Evolutionary conservation across 2,329 filamentous ascomycete genomes (phyloP), one percentile per base, ranked within the genome.

Genomic region (Neofusicoccum umdonicola): DNA sequence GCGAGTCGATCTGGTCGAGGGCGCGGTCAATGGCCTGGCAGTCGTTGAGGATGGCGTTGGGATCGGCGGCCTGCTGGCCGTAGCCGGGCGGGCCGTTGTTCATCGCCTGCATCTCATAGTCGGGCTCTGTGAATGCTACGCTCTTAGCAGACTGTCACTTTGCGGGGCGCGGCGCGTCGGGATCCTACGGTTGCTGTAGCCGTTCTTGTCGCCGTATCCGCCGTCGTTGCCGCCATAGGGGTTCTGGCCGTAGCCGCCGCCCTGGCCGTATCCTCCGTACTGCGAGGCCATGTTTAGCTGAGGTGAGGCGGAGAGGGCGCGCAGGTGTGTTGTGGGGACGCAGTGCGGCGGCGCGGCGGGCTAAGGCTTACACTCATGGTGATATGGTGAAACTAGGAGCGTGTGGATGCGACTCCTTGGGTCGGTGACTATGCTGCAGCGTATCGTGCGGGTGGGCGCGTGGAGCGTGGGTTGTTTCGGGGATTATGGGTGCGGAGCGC

Each of bases 31-130:
- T 90, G 51, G 91, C 88, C 66, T 87, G 86, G 80, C 92, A 95
- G 76, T 95, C 90, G 80, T 96, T 92, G 66, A 97, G 85, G 69
- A 96, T 90, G 64, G 86, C 86, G 74, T 92, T 93, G 48, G 90
- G 87, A 76, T 93, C 71, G 48, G 71, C 71, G 65, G 66, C 70
- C 17, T 69, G 64, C 50, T 70, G 67, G 54, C 70, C 56, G 80
- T 83, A 84, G 27, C 27, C 27, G 4, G 27, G 27, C 27, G 27
- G 27, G 67, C 84, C 83, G 50, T 82, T 77, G 51, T 69, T 68
- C 68, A 91, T 83, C 12, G 89, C 84, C 52, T 86, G 85, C 88
- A 93, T 90, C 79, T 93, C 90, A 70, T 92, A 87, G 70, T 85
- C 83, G 71, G 63, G 63, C 27, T 65, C 63, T 60, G 45, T 65